Percentiles rank a stretch among this genome's conserved stretches.
Evolutionary conservation across 345 rosid genomes (phyloP).

Genomic region (Limnanthes douglasii): DNA sequence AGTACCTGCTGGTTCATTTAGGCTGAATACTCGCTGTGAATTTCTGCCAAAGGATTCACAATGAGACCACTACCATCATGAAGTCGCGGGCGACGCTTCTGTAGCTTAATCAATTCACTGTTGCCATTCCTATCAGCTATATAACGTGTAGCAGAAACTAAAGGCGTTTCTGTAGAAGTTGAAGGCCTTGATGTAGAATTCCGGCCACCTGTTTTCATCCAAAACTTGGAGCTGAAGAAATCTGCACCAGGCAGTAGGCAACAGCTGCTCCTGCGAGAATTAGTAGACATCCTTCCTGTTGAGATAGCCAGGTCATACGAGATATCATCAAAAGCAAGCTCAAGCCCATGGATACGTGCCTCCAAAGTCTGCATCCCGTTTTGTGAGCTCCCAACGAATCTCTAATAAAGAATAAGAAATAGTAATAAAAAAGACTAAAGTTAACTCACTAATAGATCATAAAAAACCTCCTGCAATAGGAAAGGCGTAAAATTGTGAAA

Average conservation of each 20-base stretch:
- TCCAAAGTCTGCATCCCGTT: constrained; percentile 72
- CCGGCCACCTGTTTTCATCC: constrained; percentile 49
- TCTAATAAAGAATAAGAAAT: constrained; percentile 18
- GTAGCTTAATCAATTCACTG: constrained; percentile 19
- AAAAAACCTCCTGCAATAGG: too few species aligned
- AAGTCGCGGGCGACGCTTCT: constrained; percentile 32
- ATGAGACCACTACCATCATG: constrained; percentile 40
- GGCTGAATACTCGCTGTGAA: too few species aligned
- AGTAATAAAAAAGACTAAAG: constrained; percentile 6
- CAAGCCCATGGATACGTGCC: constrained; percentile 79
- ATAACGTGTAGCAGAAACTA: constrained; percentile 11
- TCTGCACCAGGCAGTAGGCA: constrained; percentile 60
- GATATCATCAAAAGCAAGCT: constrained; percentile 82
- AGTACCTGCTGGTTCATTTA: too few species aligned
- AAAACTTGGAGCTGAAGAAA: constrained; percentile 57
- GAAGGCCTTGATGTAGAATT: constrained; percentile 27
- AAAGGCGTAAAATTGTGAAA: not conserved
- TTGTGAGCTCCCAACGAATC: constrained; percentile 75
- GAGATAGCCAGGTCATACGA: constrained; percentile 78
- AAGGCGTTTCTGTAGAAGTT: constrained; percentile 15
- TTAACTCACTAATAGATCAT: not conserved
- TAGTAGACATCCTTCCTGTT: constrained; percentile 52
- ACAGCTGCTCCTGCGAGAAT: constrained; percentile 36
- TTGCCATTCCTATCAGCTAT: constrained; percentile 19
- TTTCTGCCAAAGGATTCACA: constrained; percentile 84